Evolutionary conservation across 164 flowering plant species (phyloP).

Genomic region (Berberis vulgaris): DNA sequence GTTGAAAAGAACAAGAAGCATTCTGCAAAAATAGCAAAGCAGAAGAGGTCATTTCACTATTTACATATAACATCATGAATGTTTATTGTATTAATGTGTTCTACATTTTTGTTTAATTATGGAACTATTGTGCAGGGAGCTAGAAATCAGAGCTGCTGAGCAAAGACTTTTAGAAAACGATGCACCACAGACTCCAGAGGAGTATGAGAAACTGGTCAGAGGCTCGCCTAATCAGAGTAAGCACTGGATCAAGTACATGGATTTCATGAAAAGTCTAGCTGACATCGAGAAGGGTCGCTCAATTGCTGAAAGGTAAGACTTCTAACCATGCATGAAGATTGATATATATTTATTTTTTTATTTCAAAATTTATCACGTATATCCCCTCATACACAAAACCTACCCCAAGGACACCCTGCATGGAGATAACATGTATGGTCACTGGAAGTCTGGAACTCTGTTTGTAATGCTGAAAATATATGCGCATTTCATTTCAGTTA

Average conservation of each 20-base stretch:
- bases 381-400: too few relatives aligned
- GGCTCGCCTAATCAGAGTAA: constrained; percentile 89
- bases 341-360: too few relatives aligned
- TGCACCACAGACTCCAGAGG: constrained; percentile 69
- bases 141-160: constrained; percentile 79
- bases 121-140: constrained; percentile 42
- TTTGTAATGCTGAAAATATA: too few relatives aligned
- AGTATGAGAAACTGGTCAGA: constrained; percentile 78
- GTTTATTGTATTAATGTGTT: too few relatives aligned
- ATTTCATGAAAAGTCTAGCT: constrained; percentile 51
- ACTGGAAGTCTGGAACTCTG: too few relatives aligned
- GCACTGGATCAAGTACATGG: constrained; percentile 91
- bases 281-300: constrained; percentile 82
- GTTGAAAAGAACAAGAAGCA: constrained; percentile 38
- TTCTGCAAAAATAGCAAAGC: constrained; percentile 56
- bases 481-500: too few relatives aligned
- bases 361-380: too few relatives aligned
- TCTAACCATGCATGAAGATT: not conserved
- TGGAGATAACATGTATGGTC: too few relatives aligned
- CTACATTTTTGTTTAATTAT: too few relatives aligned
- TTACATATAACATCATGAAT: too few relatives aligned
- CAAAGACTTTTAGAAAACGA: constrained; percentile 61
- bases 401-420: too few relatives aligned
- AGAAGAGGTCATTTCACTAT: constrained; percentile 37
- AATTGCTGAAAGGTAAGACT: constrained; percentile 77